These are phyloP conservation scores for Leccinum sublutescens DNA, from an alignment of 768 basidiomycete species.

Conservation along the genomic window DNA sequence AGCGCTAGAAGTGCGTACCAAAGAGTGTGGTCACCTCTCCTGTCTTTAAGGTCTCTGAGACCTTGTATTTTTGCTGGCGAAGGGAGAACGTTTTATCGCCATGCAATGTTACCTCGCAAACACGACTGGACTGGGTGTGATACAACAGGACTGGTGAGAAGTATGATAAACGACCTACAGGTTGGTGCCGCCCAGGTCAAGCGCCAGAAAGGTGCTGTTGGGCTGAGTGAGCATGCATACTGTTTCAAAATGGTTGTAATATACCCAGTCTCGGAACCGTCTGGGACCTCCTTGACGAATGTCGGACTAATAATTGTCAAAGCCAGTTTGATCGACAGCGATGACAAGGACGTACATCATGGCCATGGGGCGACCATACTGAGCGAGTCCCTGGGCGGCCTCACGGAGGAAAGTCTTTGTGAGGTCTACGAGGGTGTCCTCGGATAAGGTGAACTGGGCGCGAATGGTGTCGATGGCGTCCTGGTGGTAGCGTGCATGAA, in stretches of 20 bases:
- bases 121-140: conserved; percentile 57
- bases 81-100: conserved; percentile 88
- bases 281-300: conserved; percentile 92
- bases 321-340: not conserved
- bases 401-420: conserved; percentile 80
- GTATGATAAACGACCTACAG: conserved; percentile 55
- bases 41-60: conserved; percentile 89
- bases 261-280: conserved; percentile 92
- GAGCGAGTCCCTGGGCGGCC: conserved; percentile 66
- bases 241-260: conserved; percentile 17
- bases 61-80: conserved; percentile 95
- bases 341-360: conserved; percentile 69
- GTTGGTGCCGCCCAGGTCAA: conserved; percentile 97
- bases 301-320: conserved; percentile 59
- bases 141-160: not conserved
- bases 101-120: conserved; percentile 89
- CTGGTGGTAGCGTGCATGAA: conserved; percentile 43
- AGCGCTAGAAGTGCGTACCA: conserved; percentile 45
- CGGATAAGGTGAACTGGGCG: conserved; percentile 65
- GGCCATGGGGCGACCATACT: conserved; percentile 80
- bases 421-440: conserved; percentile 63
- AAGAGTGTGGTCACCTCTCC: conserved; percentile 88
- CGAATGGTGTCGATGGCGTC: conserved; percentile 63
- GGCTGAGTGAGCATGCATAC: conserved; percentile 8
- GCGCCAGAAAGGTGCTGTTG: conserved; percentile 86